Evolutionary conservation across 116 monocot genomes (phyloP), one percentile per base, ranked within the genome.

Genomic region (Zostera marina): DNA sequence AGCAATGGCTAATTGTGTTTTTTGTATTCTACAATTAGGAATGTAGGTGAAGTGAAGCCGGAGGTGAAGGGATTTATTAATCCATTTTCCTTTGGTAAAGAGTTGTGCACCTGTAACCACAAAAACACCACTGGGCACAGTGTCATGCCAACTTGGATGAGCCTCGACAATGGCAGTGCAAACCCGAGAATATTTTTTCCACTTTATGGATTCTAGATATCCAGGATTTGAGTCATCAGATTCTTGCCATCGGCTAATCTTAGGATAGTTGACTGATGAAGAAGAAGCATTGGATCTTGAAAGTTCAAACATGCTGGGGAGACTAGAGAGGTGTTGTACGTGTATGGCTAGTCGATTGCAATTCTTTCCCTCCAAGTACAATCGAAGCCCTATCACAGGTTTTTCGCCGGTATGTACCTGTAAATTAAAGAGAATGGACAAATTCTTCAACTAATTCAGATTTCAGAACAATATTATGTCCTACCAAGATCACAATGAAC

Each of bases 91-190:
- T 64, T 74, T 89, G 5, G 89, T 74, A 7, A 82, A 64, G 11
- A 89, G 78, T 60, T 96, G 89, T 15, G 85, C 96, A n/a, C 96
- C 89, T 1, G 89, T 89, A 43, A 96, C 96, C 8, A 89, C 41
- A 45, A 96, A 96, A 7, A 80, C 89, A 10, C 96, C 89, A 23
- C 80, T 77, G 9, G 75, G 32, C 14, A 63, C 66, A 25, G 46
- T 71, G 40, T 88, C 63, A 41, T 75, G 75, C 93, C 93, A 94
- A 4, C 73, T 68, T 1, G 93, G 79, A 38, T 84, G 73, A 48
- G 88, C 72, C 70, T 66, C 72, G 4, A 96, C 85, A 0, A 59
- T 58, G 13, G 73, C 53, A 8, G 89, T 80, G 76, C 96, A 85
- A 26, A 96, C 61, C 11, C 51, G 64, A 4, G 89, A 52, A 69